phyloP scores from a whole-genome alignment of 2,329 filamentous ascomycete genomes.

The Cadophora luteo-olivacea region DNA sequence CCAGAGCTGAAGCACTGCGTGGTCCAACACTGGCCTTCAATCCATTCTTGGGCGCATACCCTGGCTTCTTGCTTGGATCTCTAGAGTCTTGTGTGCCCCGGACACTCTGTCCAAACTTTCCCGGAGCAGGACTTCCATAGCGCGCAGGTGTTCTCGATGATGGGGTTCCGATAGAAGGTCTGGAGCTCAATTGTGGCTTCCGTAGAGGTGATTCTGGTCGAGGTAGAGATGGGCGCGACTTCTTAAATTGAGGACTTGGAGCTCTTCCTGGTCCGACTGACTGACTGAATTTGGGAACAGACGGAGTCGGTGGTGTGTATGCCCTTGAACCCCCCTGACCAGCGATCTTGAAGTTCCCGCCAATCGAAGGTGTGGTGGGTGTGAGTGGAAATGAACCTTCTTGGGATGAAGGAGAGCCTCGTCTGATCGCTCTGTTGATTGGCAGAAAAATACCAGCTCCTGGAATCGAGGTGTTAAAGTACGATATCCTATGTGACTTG shows the following conservation, averaged over 20 bases:
- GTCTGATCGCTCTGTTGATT: conserved; percentile 77
- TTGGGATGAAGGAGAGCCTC: conserved; percentile 61
- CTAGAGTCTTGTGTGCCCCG: conserved; percentile 59
- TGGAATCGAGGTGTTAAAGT: conserved; percentile 80
- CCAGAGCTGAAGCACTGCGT: conserved; percentile 66
- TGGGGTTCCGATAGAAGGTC: conserved; percentile 62
- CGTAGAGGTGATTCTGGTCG: conserved; percentile 87
- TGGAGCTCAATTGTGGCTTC: conserved; percentile 63
- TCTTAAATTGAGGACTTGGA: conserved; percentile 75
- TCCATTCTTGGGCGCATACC: conserved; percentile 53
- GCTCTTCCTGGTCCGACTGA: conserved; percentile 77
- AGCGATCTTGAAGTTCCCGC: conserved; percentile 56
- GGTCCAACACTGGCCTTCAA: conserved; percentile 57
- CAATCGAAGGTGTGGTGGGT: conserved; percentile 67
- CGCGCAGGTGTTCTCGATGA: conserved; percentile 56
- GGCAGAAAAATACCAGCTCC: conserved; percentile 95
- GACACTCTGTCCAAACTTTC: conserved; percentile 68
- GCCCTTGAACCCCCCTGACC: conserved; percentile 54
- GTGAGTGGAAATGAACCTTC: conserved; percentile 66
- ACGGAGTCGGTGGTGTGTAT: conserved; percentile 69
- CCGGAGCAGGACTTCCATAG: conserved; percentile 67
- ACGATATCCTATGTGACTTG: conserved; percentile 61
- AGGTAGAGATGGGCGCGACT: conserved; percentile 77
- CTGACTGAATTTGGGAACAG: conserved; percentile 82
- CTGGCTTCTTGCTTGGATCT: conserved; percentile 64